Percentiles rank a stretch among this genome's conserved stretches.
These are phyloP conservation scores for Coemansia sp. DNA, from an alignment of 192 early-diverging fungal genomes.

Conservation along the genomic window DNA sequence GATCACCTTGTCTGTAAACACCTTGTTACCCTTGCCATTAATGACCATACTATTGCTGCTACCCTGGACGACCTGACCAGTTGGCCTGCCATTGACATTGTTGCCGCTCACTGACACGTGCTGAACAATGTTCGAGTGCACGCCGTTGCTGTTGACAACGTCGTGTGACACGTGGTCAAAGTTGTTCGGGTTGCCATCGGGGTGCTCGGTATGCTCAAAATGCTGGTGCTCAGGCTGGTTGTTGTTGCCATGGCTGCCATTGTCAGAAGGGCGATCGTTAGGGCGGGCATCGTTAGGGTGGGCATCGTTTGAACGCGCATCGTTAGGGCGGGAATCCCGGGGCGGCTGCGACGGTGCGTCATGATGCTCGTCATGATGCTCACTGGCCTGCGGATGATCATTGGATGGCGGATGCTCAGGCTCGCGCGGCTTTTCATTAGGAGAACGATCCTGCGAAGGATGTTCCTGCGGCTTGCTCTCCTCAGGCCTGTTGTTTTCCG, in stretches of 20 bases:
- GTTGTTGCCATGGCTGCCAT: background rate
- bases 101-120: slow-evolving; percentile 35
- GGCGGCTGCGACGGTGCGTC: slow-evolving; percentile 5
- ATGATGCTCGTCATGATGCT: background rate
- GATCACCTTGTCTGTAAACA: slow-evolving; percentile 4
- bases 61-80: slow-evolving; percentile 9
- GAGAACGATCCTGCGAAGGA: background rate
- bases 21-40: slow-evolving; percentile 38
- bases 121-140: slow-evolving; percentile 35
- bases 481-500: slow-evolving; percentile 2
- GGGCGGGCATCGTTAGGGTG: background rate
- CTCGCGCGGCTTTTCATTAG: background rate
- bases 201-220: slow-evolving; percentile 39
- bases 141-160: slow-evolving; percentile 32
- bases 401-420: background rate
- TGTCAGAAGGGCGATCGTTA: background rate
- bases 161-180: slow-evolving; percentile 29
- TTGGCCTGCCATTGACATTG: slow-evolving; percentile 25
- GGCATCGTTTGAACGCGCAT: background rate
- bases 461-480: background rate
- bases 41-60: slow-evolving; percentile 24
- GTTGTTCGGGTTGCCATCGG: slow-evolving; percentile 40
- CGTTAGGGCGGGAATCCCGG: background rate
- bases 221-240: slow-evolving; percentile 23
- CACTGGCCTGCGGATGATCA: background rate